phyloP scores from a whole-genome alignment of 768 basidiomycete genomes.

The Russula lepida region DNA sequence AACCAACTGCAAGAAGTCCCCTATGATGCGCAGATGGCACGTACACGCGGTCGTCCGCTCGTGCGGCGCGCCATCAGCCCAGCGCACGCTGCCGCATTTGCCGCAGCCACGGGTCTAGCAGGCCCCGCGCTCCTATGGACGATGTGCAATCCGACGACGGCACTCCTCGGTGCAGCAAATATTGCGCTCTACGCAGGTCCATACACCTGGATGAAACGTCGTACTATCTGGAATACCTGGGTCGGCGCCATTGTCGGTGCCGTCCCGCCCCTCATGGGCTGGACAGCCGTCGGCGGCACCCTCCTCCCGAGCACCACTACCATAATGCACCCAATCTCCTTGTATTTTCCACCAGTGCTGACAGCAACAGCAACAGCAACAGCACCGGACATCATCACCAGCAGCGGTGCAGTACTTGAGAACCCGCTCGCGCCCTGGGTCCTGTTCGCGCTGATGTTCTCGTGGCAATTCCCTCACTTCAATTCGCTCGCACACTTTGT shows the following conservation, averaged over 20 bases:
- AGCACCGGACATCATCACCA: conserved; percentile 27
- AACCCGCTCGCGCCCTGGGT: conserved; percentile 77
- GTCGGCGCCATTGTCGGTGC: conserved; percentile 88
- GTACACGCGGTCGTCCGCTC: conserved; percentile 82
- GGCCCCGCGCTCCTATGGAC: conserved; percentile 73
- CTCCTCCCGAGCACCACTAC: conserved; percentile 53
- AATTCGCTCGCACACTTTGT: conserved; percentile 86
- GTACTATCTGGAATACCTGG: conserved; percentile 83
- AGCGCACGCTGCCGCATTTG: conserved; percentile 77
- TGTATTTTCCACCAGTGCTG: conserved; percentile 58
- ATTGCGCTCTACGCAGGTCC: conserved; percentile 83
- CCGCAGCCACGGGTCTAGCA: conserved; percentile 59
- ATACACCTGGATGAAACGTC: conserved; percentile 91
- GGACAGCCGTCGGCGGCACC: conserved; percentile 87
- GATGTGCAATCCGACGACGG: conserved; percentile 82
- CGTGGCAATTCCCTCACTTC: conserved; percentile 99
- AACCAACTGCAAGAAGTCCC: conserved; percentile 95
- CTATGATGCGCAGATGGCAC: conserved; percentile 92
- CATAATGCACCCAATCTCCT: conserved; percentile 39
- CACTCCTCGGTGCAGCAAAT: conserved; percentile 73
- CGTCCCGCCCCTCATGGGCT: conserved; percentile 94
- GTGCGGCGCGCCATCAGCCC: conserved; percentile 80
- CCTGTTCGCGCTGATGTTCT: conserved; percentile 79
- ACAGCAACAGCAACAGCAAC: conserved; percentile 21
- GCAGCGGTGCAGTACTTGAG: conserved; percentile 46